phyloP scores from a whole-genome alignment of 176 grass and related monocot species.

The Phoenix roebelenii region DNA sequence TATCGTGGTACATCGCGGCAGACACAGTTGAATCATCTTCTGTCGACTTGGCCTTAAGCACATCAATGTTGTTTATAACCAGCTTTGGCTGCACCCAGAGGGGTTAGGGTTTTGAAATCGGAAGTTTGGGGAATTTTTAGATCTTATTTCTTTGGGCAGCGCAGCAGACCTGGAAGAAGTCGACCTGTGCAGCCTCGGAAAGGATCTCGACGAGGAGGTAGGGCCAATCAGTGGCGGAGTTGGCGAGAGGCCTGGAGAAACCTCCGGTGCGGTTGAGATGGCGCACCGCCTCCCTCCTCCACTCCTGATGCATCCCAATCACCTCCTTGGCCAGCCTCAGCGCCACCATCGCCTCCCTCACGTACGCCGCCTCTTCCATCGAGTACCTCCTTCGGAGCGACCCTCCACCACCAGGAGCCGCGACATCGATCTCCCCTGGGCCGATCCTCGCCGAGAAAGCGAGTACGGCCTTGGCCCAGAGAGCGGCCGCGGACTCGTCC shows the following conservation, averaged over 20 bases:
- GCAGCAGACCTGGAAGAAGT: slow-evolving; percentile 63
- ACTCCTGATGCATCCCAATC: slow-evolving; percentile 59
- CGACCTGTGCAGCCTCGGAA: slow-evolving; percentile 43
- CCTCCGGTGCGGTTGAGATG: slow-evolving; percentile 51
- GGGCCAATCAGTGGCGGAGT: slow-evolving; percentile 77
- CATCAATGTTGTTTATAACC: slow-evolving; percentile 85
- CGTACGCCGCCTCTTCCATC: slow-evolving; percentile 71
- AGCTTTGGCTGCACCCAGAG: slow-evolving; percentile 59
- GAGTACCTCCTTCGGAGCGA: slow-evolving; percentile 28
- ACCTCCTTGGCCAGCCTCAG: slow-evolving; percentile 75
- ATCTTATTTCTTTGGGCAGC: neutral
- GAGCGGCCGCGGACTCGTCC: slow-evolving; percentile 29
- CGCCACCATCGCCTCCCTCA: slow-evolving; percentile 53
- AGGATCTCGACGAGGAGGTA: slow-evolving; percentile 80
- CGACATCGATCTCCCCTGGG: slow-evolving; percentile 1
- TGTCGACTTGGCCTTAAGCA: slow-evolving; percentile 42
- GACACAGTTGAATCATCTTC: slow-evolving; percentile 56
- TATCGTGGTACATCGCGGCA: slow-evolving; percentile 73
- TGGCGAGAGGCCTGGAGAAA: slow-evolving; percentile 60
- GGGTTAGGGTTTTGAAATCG: too few relatives aligned
- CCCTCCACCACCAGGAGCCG: neutral
- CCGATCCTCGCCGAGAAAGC: slow-evolving; percentile 5
- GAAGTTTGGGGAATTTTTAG: too few relatives aligned
- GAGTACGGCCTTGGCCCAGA: slow-evolving; percentile 81
- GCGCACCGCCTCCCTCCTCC: slow-evolving; percentile 54